A percentile compares a stretch with the other conserved stretches of the same genome.
phyloP scores from a whole-genome alignment of 1,284 basidiomycete genomes.

The Macrocystidia cucumis region DNA sequence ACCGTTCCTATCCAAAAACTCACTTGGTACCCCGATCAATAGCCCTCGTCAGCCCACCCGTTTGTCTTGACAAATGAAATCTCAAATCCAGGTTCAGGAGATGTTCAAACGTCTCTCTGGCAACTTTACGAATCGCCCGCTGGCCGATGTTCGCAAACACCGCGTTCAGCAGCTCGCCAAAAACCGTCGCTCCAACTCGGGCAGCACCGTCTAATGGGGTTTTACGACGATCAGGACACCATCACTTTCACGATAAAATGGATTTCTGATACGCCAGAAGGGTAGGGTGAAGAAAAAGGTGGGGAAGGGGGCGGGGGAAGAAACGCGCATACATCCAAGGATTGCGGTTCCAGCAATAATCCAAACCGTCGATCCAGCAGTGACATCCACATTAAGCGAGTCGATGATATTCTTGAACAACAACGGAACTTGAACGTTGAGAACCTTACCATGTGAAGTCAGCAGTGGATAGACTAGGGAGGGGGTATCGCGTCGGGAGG shows the following conservation, averaged over 20 bases:
- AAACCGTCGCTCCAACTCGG: slow-evolving; percentile 84
- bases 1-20: slow-evolving; percentile 2
- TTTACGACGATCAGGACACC: too few species aligned
- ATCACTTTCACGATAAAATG: background rate
- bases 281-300: too few species aligned
- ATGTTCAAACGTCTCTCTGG: slow-evolving; percentile 90
- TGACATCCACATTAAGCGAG: slow-evolving; percentile 78
- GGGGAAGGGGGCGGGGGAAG: too few species aligned
- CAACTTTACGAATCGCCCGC: slow-evolving; percentile 89
- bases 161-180: slow-evolving; percentile 90
- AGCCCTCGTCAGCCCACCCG: slow-evolving; percentile 91
- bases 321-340: slow-evolving; percentile 83
- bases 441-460: slow-evolving; percentile 31
- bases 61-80: slow-evolving; percentile 92
- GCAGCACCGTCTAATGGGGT: slow-evolving; percentile 94
- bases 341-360: slow-evolving; percentile 85
- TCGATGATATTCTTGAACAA: slow-evolving; percentile 94
- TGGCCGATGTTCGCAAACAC: slow-evolving; percentile 97
- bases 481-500: too few species aligned
- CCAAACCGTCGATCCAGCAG: slow-evolving; percentile 80
- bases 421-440: slow-evolving; percentile 97
- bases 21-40: slow-evolving; percentile 98
- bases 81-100: slow-evolving; percentile 85
- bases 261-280: background rate
- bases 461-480: too few species aligned